Percentiles rank a stretch among this genome's conserved stretches.
Conservation (phyloP, 257 asterid species). For the Gentiana macrophylla region DNA sequence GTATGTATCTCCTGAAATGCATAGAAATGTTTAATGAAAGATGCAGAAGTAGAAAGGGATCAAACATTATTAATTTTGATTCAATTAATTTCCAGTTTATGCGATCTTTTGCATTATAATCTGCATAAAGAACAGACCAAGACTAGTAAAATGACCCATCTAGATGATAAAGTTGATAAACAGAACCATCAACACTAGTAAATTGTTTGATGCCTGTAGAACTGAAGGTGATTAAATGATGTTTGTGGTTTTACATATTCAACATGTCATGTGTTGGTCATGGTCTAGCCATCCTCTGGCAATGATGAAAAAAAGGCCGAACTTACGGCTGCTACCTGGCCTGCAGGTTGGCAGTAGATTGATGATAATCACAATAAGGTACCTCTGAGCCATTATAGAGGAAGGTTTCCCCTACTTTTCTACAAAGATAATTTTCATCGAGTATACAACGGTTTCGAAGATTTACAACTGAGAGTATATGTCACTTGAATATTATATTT, state of each 20-base stretch:
- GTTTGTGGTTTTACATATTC: conserved; percentile 1
- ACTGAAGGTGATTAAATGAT: neutral
- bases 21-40: too few species aligned
- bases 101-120: too few species aligned
- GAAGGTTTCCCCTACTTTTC: neutral
- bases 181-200: too few species aligned
- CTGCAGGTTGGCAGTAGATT: conserved; percentile 61
- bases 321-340: conserved; percentile 70
- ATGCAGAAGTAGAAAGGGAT: too few species aligned
- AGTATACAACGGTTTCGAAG: neutral
- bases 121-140: too few species aligned
- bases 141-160: too few species aligned
- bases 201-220: neutral
- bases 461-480: too few species aligned
- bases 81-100: too few species aligned
- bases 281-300: conserved; percentile 13
- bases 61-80: too few species aligned
- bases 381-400: conserved; percentile 53
- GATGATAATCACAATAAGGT: conserved; percentile 49
- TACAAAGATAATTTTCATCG: neutral
- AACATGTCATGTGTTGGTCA: neutral
- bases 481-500: too few species aligned
- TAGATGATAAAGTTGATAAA: too few species aligned
- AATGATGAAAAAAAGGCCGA: conserved; percentile 92
- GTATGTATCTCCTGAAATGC: too few species aligned